Base-by-base conservation (phyloP, 768 basidiomycete genomes). In the Leccinum rimulosum region DNA sequence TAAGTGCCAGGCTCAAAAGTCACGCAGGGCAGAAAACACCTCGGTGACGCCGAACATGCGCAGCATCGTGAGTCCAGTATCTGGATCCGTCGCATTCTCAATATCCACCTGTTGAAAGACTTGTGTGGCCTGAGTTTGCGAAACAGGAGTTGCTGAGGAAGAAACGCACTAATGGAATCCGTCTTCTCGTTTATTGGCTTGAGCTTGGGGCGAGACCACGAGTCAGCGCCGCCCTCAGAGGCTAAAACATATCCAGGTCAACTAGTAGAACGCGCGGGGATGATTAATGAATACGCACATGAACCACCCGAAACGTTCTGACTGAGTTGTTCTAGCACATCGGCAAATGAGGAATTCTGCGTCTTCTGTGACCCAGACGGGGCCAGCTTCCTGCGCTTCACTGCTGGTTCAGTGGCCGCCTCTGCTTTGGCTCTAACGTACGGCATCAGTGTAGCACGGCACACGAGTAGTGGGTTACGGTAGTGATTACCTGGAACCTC, bases 71-170 rank as follows among this genome's bases (percentile, higher is more conserved):
- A 64, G 74, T 9, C 79, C 77, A 3, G 75, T 74, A 3, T 70
- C 71, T 7, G 68, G 68, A 33, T 82, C 81, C 5, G 75, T 75
- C 12, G 86, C 80, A 57, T 87, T 82, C 63, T 96, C 93, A 8
- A 98, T 81, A 63, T 98, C 97, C 59, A 96, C 95, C 73, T 98
- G 97, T 72, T 99, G 97, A 67, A 98, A 98, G 17, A 90, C 93
- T 95, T 35, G 30, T 5, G 27, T 9, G 28, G 8, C 27, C 15
- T 64, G 30, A 57, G 22, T 48, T 43, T 9, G 28, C 50, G 38
- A 36, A 33, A 11, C 31, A 43, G 10, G 14, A 15, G 12, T 6
- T 2, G 3, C 33, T 9, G 12, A 22, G 38, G 17, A 55, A 19
- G 54, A 11, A 33, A 66, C 86, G 58, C 40, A 93, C 94, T 75